Percentiles rank a stretch among this genome's conserved stretches.
These are phyloP conservation scores for Sporothrix luriei DNA, from an alignment of 2,329 filamentous ascomycete species.

Conservation along the genomic window DNA sequence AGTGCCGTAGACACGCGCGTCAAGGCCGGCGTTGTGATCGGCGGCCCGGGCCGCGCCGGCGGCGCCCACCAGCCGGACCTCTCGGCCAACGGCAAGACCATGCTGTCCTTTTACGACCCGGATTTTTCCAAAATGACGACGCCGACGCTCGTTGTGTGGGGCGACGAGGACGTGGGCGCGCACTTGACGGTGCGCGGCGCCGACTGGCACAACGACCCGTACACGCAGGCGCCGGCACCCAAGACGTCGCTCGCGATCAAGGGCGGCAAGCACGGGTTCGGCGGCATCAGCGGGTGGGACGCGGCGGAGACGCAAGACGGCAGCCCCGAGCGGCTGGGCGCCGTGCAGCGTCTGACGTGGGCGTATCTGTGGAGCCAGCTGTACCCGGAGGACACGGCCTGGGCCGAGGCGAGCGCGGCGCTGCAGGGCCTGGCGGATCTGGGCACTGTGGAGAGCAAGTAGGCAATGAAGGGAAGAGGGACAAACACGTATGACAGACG, in stretches of 20 bases:
- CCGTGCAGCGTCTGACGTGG: slow-evolving; percentile 46
- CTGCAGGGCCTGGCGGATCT: slow-evolving; percentile 37
- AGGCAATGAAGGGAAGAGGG: background rate
- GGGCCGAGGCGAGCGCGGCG: slow-evolving; percentile 41
- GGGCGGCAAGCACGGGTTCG: slow-evolving; percentile 45
- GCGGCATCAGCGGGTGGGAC: slow-evolving; percentile 47
- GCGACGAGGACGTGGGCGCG: slow-evolving; percentile 45
- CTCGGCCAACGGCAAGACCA: slow-evolving; percentile 39
- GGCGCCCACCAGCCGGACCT: slow-evolving; percentile 42
- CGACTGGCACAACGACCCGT: slow-evolving; percentile 48
- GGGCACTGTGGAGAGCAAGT: slow-evolving; percentile 42
- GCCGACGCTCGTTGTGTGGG: slow-evolving; percentile 45
- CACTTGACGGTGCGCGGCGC: slow-evolving; percentile 43
- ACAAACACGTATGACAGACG: no score
- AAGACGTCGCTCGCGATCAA: slow-evolving; percentile 45
- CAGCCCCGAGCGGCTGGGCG: slow-evolving; percentile 42
- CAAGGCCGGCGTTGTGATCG: slow-evolving; percentile 46
- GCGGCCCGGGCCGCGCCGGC: slow-evolving; percentile 42
- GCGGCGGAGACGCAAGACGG: slow-evolving; percentile 44
- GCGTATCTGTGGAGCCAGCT: slow-evolving; percentile 46
- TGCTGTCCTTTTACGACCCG: slow-evolving; percentile 42
- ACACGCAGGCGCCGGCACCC: slow-evolving; percentile 41
- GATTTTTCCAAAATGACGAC: slow-evolving; percentile 44
- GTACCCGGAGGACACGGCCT: slow-evolving; percentile 43
- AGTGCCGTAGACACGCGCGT: slow-evolving; percentile 43